Evolutionary conservation across 306 rosid species (phyloP).

Genomic region (Oxytropis ochrocephala): DNA sequence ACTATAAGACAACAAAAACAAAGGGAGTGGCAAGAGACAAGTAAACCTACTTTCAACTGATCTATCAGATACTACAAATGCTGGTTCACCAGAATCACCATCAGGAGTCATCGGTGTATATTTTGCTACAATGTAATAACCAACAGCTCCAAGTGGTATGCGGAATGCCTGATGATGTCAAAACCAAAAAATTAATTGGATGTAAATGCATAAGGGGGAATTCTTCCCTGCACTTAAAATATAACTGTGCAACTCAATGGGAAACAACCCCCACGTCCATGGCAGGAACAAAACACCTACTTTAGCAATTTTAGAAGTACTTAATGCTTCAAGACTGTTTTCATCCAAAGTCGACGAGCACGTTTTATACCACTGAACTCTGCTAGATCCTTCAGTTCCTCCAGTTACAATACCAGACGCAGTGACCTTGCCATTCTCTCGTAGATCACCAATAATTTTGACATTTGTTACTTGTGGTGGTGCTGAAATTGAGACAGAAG

Average conservation of each 20-base stretch:
- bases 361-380: slow-evolving; percentile 98
- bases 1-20: slow-evolving; percentile 6
- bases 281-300: slow-evolving; percentile 2
- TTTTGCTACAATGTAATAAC: slow-evolving; percentile 77
- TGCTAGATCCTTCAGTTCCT: slow-evolving; percentile 88
- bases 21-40: slow-evolving; percentile 2
- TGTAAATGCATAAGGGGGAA: not conserved
- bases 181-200: slow-evolving; percentile 20
- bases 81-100: slow-evolving; percentile 90
- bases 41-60: slow-evolving; percentile 77
- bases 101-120: slow-evolving; percentile 78
- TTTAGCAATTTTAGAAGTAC: slow-evolving; percentile 73
- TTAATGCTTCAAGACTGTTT: slow-evolving; percentile 69
- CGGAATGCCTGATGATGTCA: slow-evolving; percentile 69
- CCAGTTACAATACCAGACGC: slow-evolving; percentile 81
- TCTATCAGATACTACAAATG: slow-evolving; percentile 61
- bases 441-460: slow-evolving; percentile 74
- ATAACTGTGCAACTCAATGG: not conserved
- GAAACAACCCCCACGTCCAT: not conserved
- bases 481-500: slow-evolving; percentile 51
- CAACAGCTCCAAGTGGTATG: slow-evolving; percentile 94
- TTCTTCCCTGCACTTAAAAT: not conserved
- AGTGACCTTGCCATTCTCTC: slow-evolving; percentile 82
- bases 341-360: slow-evolving; percentile 54
- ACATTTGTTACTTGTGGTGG: slow-evolving; percentile 78